Evolutionary conservation across 78 protist species (phyloP).

Genomic region (Dictyostelium intermedium): DNA sequence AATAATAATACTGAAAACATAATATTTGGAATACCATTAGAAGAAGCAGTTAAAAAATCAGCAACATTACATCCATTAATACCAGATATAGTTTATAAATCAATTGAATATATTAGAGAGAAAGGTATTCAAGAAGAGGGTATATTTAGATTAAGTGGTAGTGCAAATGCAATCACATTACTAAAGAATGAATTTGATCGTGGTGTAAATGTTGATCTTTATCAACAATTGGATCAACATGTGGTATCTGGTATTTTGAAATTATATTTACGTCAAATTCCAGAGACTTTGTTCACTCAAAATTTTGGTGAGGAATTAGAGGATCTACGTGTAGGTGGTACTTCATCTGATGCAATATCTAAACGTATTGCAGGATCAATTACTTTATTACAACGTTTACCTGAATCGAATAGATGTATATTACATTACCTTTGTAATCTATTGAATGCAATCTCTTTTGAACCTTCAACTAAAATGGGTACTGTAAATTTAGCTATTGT

Average conservation of each 20-base stretch:
- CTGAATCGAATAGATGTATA: conserved; percentile 56
- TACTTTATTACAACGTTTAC: conserved; percentile 7
- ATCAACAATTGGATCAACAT: conserved; percentile 52
- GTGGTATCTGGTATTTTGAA: conserved; percentile 76
- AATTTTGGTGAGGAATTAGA: conserved; percentile 35
- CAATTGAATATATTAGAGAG: conserved; percentile 46
- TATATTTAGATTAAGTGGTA: conserved; percentile 62
- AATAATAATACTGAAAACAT: neutral
- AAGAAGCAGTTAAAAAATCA: conserved; percentile 20
- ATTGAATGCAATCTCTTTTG: conserved; percentile 43
- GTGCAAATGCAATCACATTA: conserved; percentile 6
- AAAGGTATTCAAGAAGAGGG: conserved; percentile 47
- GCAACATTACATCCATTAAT: conserved; percentile 62
- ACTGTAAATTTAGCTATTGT: conserved; percentile 52
- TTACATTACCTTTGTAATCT: conserved; percentile 49
- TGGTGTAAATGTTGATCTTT: conserved; percentile 28
- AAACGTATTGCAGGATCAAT: conserved; percentile 46
- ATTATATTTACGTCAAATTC: conserved; percentile 59
- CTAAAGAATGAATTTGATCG: conserved; percentile 48
- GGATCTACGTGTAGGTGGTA: conserved; percentile 45
- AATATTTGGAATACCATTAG: conserved; percentile 66
- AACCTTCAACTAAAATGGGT: conserved; percentile 58
- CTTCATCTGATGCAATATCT: conserved; percentile 10
- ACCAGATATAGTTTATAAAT: conserved; percentile 57
- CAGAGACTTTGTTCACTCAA: conserved; percentile 64